A percentile compares a stretch with the other conserved stretches of the same genome.
phyloP scores from a whole-genome alignment of 306 rosid species.

The Cicer judaicum region DNA sequence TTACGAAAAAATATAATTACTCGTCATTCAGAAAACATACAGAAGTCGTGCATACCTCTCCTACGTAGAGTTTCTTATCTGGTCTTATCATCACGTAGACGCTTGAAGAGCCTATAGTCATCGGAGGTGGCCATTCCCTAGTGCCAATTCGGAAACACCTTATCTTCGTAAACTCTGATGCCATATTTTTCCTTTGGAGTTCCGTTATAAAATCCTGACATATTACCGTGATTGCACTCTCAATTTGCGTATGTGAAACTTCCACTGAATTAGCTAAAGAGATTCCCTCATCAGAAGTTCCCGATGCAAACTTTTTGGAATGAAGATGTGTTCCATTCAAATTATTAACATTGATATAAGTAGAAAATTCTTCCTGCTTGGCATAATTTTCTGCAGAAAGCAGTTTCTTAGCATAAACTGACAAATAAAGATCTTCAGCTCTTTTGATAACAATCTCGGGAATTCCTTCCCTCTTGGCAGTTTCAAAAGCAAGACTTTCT shows the following conservation, averaged over 20 bases:
- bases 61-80: slow-evolving; percentile 77
- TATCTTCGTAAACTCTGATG: slow-evolving; percentile 49
- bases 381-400: slow-evolving; percentile 44
- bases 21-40: slow-evolving; percentile 7
- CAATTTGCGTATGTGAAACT: slow-evolving; percentile 57
- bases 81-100: slow-evolving; percentile 86
- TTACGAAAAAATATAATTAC: slow-evolving; percentile 15
- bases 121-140: slow-evolving; percentile 89
- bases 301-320: slow-evolving; percentile 24
- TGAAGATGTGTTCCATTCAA: slow-evolving; percentile 48
- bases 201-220: slow-evolving; percentile 75
- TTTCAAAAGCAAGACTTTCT: slow-evolving; percentile 98
- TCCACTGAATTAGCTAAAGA: slow-evolving; percentile 46
- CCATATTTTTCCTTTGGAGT: slow-evolving; percentile 45
- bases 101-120: slow-evolving; percentile 83
- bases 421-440: slow-evolving; percentile 76
- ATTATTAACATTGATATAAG: slow-evolving; percentile 43
- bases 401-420: slow-evolving; percentile 57
- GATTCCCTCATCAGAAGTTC: slow-evolving; percentile 44
- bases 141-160: slow-evolving; percentile 63
- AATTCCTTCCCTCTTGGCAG: slow-evolving; percentile 85
- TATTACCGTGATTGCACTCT: slow-evolving; percentile 64
- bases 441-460: slow-evolving; percentile 72
- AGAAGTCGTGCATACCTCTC: slow-evolving; percentile 65
- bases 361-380: slow-evolving; percentile 49